Evolutionary conservation across 345 rosid genomes (phyloP), one percentile per base, ranked within the genome.

Genomic region (Melaleuca alternifolia): DNA sequence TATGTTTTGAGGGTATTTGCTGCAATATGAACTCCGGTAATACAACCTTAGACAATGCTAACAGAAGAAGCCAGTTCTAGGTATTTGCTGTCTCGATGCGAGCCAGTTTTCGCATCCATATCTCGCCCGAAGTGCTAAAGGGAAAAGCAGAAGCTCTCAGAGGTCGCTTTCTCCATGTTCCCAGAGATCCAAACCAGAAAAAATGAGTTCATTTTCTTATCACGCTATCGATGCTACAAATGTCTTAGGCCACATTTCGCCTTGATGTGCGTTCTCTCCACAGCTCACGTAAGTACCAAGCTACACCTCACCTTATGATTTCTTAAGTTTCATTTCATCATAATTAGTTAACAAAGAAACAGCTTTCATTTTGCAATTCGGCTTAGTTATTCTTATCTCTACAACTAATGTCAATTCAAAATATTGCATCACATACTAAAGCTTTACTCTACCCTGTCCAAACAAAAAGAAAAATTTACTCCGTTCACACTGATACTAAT

Each of bases 41-140:
- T 77, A 54, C 92, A 86, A 84, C 87, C 86, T n/a, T 54, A 54
- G 44, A 89, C 87, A 53, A 85, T 82, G 53, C 33, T 86, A 41
- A 88, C 89, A 10, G 91, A 89, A 90, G 90, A 91, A 54, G 89
- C 85, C 6, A 89, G 91, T 59, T 89, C 20, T 8, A 14, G 3
- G 33, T 54, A 83, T 26, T 85, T 23, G 18, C 71, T 37, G 16
- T 86, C 89, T 50, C 83, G 24, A 53, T 28, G 24, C 23, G 46
- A 62, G 54, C 46, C 75, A 6, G 71, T 24, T 30, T 7, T 33
- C 4, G 6, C 50, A 50, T 52, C 81, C 12, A 23, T 9, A 24
- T 33, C 24, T 9, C 21, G 51, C 56, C 84, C 1, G 51, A 48
- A 85, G 86, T 85, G 77, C 87, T 54, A 83, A 85, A 65, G 50